A percentile compares a stretch with the other conserved stretches of the same genome.
phyloP scores from a whole-genome alignment of 208 protist genomes.

The Acanthamoeba sp. region DNA sequence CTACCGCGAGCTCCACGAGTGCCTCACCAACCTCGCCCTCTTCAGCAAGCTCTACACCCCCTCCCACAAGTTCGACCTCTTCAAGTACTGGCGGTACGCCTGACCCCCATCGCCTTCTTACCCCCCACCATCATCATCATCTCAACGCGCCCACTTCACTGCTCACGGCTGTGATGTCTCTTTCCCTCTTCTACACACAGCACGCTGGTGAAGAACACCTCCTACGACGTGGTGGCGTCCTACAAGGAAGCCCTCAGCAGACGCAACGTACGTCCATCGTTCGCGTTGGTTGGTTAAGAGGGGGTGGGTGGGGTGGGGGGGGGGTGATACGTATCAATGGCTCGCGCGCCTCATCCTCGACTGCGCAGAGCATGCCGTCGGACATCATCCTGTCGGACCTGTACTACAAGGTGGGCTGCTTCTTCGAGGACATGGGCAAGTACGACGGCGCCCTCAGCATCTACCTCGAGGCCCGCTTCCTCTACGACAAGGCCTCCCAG shows the following conservation, averaged over 20 bases:
- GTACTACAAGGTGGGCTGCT: slow-evolving; percentile 73
- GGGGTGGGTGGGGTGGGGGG: no score
- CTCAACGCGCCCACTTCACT: no score
- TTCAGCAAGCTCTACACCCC: slow-evolving; percentile 83
- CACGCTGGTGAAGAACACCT: neutral
- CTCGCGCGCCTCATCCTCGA: no score
- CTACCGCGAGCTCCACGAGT: neutral
- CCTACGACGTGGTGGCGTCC: slow-evolving; percentile 28
- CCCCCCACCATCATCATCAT: no score
- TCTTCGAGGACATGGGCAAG: slow-evolving; percentile 79
- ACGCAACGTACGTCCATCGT: slow-evolving; percentile 31
- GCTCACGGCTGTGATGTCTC: no score
- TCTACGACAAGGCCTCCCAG: slow-evolving; percentile 77
- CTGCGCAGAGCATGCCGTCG: slow-evolving; percentile 57
- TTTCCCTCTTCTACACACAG: neutral
- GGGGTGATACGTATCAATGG: no score
- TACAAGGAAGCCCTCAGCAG: slow-evolving; percentile 47
- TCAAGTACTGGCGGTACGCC: slow-evolving; percentile 68
- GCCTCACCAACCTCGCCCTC: slow-evolving; percentile 58
- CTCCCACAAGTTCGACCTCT: slow-evolving; percentile 74
- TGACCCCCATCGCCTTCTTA: neutral
- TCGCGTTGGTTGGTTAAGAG: no score
- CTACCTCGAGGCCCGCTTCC: slow-evolving; percentile 60
- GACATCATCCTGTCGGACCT: slow-evolving; percentile 77
- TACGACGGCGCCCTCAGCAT: slow-evolving; percentile 74